phyloP scores from a whole-genome alignment of 1,284 basidiomycete genomes.

The Ustanciosporium gigantosporum region DNA sequence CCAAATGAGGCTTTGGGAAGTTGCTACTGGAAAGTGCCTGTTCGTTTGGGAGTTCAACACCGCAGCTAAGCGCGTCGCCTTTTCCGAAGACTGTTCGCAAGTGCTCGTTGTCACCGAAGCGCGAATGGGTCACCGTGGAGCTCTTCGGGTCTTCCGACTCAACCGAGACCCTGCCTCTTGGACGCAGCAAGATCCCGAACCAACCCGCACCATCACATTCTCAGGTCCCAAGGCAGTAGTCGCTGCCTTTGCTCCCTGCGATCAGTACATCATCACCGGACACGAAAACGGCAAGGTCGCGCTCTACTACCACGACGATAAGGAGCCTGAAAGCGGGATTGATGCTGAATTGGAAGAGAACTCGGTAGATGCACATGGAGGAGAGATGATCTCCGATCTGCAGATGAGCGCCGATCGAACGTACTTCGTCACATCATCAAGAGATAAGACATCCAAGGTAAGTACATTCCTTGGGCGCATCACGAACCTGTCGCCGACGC shows the following conservation, averaged over 20 bases:
- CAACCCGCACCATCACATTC: conserved; percentile 58
- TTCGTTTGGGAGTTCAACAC: conserved; percentile 90
- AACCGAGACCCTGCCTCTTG: conserved; percentile 55
- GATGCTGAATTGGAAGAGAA: conserved; percentile 87
- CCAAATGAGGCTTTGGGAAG: conserved; percentile 86
- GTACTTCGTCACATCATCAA: conserved; percentile 93
- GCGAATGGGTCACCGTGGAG: conserved; percentile 75
- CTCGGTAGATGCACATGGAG: conserved; percentile 55
- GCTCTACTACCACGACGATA: conserved; percentile 56
- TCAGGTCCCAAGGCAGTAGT: conserved; percentile 79
- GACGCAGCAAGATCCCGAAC: conserved; percentile 52
- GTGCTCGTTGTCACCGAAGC: conserved; percentile 91
- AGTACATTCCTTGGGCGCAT: too few species aligned
- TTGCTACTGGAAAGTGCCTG: conserved; percentile 82
- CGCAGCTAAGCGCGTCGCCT: conserved; percentile 91
- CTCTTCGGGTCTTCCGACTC: conserved; percentile 82
- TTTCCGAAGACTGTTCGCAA: conserved; percentile 71
- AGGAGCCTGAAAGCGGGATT: conserved; percentile 63
- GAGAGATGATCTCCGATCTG: conserved; percentile 72
- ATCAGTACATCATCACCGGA: conserved; percentile 82
- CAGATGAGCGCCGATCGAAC: conserved; percentile 87
- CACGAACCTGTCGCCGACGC: too few species aligned
- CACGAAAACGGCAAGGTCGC: conserved; percentile 92
- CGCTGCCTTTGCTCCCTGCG: conserved; percentile 82
- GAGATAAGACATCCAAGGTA: conserved; percentile 93